Percentiles rank a stretch among this genome's conserved stretches.
These are phyloP conservation scores for Chenopodium suecicum DNA, from an alignment of 148 eudicot genomes.

Conservation along the genomic window DNA sequence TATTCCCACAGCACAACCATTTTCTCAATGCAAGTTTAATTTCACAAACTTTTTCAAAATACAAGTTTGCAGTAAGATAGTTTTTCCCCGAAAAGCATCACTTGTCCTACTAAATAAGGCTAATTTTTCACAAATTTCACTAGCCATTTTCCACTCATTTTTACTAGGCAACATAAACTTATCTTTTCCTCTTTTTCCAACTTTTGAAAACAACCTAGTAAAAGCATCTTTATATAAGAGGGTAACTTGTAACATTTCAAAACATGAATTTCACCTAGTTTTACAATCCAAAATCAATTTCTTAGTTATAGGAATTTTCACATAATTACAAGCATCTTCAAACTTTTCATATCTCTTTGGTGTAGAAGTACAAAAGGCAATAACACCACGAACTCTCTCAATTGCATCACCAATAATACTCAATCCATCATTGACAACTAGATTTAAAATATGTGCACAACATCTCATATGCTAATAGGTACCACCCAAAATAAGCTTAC, in stretches of 20 bases:
- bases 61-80: neutral
- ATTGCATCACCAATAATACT: neutral
- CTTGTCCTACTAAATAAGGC: constrained; percentile 8
- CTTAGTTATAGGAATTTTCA: neutral
- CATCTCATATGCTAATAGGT: neutral
- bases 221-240: constrained; percentile 1
- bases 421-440: constrained; percentile 2
- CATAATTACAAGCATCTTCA: constrained; percentile 5
- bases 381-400: neutral
- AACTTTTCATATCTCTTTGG: constrained; percentile 3
- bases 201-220: neutral
- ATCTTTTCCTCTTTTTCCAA: neutral
- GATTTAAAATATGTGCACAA: neutral
- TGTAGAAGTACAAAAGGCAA: neutral
- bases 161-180: neutral
- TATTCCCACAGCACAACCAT: neutral
- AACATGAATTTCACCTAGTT: constrained; percentile 9
- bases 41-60: constrained; percentile 17
- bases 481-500: neutral
- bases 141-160: neutral
- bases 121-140: constrained; percentile 5
- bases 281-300: constrained; percentile 5
- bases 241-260: neutral
- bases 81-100: neutral
- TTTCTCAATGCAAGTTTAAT: constrained; percentile 9